Conservation (phyloP, 176 grass and related monocot genomes). For the Oryza australiensis region DNA sequence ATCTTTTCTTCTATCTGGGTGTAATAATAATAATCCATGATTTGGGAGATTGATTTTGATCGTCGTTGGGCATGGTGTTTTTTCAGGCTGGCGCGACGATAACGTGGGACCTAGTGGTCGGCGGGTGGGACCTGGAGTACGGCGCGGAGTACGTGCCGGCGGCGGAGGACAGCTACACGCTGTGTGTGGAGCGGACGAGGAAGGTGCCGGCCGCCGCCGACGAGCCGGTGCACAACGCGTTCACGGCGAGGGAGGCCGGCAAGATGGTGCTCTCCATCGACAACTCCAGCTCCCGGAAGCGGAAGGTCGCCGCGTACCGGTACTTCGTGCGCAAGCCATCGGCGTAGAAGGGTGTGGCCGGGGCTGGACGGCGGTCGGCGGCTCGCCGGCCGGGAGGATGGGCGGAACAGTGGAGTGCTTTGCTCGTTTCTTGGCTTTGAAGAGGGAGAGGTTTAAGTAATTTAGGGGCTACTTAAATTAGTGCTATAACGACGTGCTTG, state of each 20-base stretch:
- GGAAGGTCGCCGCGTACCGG: constrained; percentile 89
- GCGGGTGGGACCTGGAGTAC: constrained; percentile 90
- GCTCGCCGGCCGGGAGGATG: neutral
- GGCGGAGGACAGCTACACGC: constrained; percentile 69
- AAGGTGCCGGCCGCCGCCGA: constrained; percentile 54
- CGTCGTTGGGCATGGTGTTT: neutral
- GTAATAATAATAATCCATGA: neutral
- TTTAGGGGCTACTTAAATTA: constrained; percentile 35
- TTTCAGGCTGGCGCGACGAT: constrained; percentile 60
- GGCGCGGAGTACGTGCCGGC: constrained; percentile 89
- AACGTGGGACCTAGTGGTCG: constrained; percentile 91
- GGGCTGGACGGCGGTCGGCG: neutral
- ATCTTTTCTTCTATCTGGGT: neutral
- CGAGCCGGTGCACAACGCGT: constrained; percentile 73
- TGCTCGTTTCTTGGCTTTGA: neutral
- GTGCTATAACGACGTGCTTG: constrained; percentile 44
- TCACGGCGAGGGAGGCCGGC: constrained; percentile 77
- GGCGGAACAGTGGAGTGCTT: neutral
- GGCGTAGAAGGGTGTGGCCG: neutral
- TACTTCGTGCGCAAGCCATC: constrained; percentile 88
- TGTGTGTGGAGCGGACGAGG: constrained; percentile 75
- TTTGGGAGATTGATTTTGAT: neutral
- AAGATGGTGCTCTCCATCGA: constrained; percentile 95
- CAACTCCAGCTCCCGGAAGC: constrained; percentile 78
- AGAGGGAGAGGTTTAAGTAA: neutral